A percentile compares a stretch with the other conserved stretches of the same genome.
These are phyloP conservation scores for Ciborinia camelliae DNA, from an alignment of 2,329 filamentous ascomycete species.

Conservation along the genomic window DNA sequence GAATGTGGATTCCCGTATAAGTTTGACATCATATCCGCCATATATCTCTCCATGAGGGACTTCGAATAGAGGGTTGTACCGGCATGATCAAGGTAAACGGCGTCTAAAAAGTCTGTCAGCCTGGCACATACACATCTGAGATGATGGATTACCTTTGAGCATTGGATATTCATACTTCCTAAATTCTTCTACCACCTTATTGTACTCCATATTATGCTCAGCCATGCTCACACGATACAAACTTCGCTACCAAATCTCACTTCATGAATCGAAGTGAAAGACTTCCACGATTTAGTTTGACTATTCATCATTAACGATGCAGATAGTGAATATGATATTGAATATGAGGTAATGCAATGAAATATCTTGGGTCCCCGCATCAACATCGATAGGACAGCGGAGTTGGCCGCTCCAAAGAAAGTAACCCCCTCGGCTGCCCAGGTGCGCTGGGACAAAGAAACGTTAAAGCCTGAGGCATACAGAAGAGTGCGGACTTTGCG, in stretches of 20 bases:
- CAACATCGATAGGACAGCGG: conserved; percentile 7
- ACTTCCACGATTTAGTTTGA: conserved; percentile 10
- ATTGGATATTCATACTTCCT: conserved; percentile 64
- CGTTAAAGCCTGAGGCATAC: not conserved
- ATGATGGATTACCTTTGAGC: conserved; percentile 53
- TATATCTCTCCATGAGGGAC: conserved; percentile 76
- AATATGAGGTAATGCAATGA: not conserved
- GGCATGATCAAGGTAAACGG: conserved; percentile 82
- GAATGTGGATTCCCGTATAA: conserved; percentile 93
- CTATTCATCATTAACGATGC: conserved; percentile 23
- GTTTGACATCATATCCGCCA: conserved; percentile 65
- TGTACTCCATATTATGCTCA: conserved; percentile 44
- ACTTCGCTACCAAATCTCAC: not conserved
- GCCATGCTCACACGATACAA: conserved; percentile 24
- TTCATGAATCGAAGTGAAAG: not conserved
- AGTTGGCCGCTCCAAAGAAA: conserved; percentile 10
- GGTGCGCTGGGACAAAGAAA: not conserved
- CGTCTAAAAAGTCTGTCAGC: conserved; percentile 26
- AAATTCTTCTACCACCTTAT: conserved; percentile 55
- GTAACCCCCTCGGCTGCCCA: not conserved
- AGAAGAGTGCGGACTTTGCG: conserved; percentile 6
- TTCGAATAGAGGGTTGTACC: conserved; percentile 84
- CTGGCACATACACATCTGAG: not conserved
- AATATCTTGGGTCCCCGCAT: conserved; percentile 2
- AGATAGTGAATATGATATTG: conserved; percentile 1